These are phyloP conservation scores for Citrus inodora DNA, from an alignment of 345 rosid genomes.

Conservation along the genomic window DNA sequence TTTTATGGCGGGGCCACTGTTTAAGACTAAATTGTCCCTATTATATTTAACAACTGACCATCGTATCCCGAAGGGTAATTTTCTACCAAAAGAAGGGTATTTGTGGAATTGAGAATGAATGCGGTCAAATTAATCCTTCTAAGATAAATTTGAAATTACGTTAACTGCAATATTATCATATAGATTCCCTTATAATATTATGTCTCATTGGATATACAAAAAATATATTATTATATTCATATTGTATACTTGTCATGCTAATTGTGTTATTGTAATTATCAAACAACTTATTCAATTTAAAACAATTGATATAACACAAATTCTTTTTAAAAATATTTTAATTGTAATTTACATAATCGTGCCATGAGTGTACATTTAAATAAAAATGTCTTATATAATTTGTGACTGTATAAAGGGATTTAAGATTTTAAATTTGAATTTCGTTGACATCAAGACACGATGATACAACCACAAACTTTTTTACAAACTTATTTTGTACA, in stretches of 20 bases:
- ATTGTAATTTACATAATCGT: no score
- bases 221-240: no score
- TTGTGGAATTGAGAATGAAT: background rate
- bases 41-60: background rate
- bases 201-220: no score
- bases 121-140: background rate
- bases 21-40: slow-evolving; percentile 20
- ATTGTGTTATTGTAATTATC: no score
- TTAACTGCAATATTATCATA: background rate
- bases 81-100: background rate
- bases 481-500: accelerated
- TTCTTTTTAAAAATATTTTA: no score
- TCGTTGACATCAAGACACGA: background rate
- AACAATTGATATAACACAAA: no score
- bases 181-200: no score
- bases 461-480: accelerated
- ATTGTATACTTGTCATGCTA: no score
- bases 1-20: background rate
- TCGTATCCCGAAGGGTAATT: background rate
- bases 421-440: background rate
- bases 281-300: no score
- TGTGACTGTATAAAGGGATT: background rate
- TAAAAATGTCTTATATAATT: no score
- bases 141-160: background rate
- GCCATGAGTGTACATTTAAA: no score